These are phyloP conservation scores for Pilasporangium apinafurcum DNA, from an alignment of 352 stramenopile genomes.

Conservation along the genomic window DNA sequence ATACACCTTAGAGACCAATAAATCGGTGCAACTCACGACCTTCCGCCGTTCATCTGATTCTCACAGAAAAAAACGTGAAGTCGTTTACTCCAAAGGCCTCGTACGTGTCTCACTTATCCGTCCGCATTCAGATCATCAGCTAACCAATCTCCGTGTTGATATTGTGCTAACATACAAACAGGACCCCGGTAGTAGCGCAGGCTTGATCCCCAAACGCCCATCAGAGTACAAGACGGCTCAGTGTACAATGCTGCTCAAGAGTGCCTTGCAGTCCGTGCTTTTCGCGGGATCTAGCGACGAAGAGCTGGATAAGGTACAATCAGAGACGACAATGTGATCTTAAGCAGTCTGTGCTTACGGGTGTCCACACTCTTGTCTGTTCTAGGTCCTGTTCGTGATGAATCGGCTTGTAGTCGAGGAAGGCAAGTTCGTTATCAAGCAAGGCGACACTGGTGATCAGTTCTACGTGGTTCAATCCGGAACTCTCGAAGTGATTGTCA, in stretches of 20 bases:
- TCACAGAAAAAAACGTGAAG: slow-evolving; percentile 64
- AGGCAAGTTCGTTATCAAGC: slow-evolving; percentile 89
- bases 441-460: slow-evolving; percentile 88
- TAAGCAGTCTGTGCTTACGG: not conserved
- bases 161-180: slow-evolving; percentile 3
- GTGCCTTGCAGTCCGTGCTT: slow-evolving; percentile 49
- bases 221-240: slow-evolving; percentile 62
- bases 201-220: slow-evolving; percentile 26
- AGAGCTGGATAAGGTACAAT: slow-evolving; percentile 59
- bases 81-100: slow-evolving; percentile 65
- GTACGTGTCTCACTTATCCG: slow-evolving; percentile 15
- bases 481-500: slow-evolving; percentile 68
- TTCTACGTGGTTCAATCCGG: slow-evolving; percentile 87
- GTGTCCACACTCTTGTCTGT: not conserved
- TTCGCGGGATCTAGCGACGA: slow-evolving; percentile 61
- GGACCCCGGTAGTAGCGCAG: slow-evolving; percentile 29
- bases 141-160: no score
- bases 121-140: not conserved
- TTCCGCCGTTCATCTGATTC: slow-evolving; percentile 43
- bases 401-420: slow-evolving; percentile 42
- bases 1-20: slow-evolving; percentile 31
- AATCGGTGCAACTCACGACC: slow-evolving; percentile 25
- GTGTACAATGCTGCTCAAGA: slow-evolving; percentile 38
- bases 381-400: slow-evolving; percentile 78
- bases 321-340: no score